Percentiles rank a stretch among this genome's conserved stretches.
These are phyloP conservation scores for Alnus glutinosa DNA, from an alignment of 306 rosid species.

Conservation along the genomic window DNA sequence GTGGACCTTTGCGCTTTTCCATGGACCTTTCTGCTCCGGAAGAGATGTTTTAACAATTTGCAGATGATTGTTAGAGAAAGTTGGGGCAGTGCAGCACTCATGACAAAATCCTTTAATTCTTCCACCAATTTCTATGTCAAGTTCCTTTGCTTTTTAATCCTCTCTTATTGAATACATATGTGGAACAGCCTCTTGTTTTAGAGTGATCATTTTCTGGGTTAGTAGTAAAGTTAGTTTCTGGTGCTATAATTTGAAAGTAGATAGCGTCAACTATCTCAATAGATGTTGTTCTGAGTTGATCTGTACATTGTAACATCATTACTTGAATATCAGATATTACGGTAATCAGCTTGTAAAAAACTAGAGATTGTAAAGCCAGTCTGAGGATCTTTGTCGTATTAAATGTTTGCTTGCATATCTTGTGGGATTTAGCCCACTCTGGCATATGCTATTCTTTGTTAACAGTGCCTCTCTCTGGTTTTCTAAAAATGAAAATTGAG, in stretches of 20 bases:
- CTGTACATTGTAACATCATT: not conserved
- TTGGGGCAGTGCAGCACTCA: not conserved
- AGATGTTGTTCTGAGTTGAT: not conserved
- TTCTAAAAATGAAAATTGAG: not conserved
- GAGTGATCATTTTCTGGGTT: not conserved
- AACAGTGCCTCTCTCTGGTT: not conserved
- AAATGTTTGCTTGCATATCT: not conserved
- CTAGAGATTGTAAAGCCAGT: not conserved
- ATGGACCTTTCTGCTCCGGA: not conserved
- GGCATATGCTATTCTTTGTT: not conserved
- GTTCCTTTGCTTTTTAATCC: not conserved
- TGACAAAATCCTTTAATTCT: not conserved
- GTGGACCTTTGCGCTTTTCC: not conserved
- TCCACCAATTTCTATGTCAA: not conserved
- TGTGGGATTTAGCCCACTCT: not conserved
- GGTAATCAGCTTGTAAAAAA: not conserved
- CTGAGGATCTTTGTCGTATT: not conserved
- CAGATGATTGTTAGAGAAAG: not conserved
- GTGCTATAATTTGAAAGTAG: not conserved
- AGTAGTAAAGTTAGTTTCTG: not conserved
- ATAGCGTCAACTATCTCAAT: not conserved
- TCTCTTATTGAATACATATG: too few species aligned
- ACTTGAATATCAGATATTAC: not conserved
- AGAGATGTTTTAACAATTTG: not conserved
- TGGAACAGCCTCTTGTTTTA: too few species aligned